Evolutionary conservation across 2,329 filamentous ascomycete genomes (phyloP).

Genomic region (Fusarium mangiferae): DNA sequence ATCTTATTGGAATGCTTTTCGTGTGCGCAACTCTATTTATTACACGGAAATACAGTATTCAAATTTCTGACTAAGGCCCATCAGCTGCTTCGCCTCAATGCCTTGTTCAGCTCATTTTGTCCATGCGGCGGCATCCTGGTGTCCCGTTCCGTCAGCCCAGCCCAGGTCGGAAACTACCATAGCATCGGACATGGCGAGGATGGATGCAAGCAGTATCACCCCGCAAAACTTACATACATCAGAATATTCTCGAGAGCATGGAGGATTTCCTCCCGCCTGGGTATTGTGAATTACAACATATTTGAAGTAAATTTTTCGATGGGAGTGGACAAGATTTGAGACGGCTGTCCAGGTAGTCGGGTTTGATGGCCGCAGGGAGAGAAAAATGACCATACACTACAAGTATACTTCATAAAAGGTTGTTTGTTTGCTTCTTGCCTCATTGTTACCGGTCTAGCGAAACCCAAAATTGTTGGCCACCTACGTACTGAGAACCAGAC

Average conservation of each 20-base stretch:
- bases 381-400: conserved; percentile 13
- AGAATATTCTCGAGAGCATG: neutral
- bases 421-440: conserved; percentile 20
- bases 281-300: neutral
- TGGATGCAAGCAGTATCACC: conserved; percentile 27
- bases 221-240: neutral
- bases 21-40: conserved; percentile 25
- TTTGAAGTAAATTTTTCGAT: neutral
- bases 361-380: conserved; percentile 10
- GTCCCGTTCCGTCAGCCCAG: conserved; percentile 12
- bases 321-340: conserved; percentile 18
- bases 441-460: conserved; percentile 16
- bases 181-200: conserved; percentile 25
- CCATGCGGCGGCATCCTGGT: conserved; percentile 13
- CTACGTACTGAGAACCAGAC: conserved; percentile 5
- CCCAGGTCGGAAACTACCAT: conserved; percentile 21
- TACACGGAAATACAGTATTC: neutral
- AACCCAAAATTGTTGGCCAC: conserved; percentile 27
- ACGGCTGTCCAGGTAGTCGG: neutral
- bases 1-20: conserved; percentile 29
- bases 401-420: conserved; percentile 7
- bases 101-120: conserved; percentile 33
- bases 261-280: neutral
- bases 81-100: conserved; percentile 27
- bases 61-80: conserved; percentile 9